Base-by-base conservation (phyloP, 176 grass and related monocot species). In the Avena eriantha region DNA sequence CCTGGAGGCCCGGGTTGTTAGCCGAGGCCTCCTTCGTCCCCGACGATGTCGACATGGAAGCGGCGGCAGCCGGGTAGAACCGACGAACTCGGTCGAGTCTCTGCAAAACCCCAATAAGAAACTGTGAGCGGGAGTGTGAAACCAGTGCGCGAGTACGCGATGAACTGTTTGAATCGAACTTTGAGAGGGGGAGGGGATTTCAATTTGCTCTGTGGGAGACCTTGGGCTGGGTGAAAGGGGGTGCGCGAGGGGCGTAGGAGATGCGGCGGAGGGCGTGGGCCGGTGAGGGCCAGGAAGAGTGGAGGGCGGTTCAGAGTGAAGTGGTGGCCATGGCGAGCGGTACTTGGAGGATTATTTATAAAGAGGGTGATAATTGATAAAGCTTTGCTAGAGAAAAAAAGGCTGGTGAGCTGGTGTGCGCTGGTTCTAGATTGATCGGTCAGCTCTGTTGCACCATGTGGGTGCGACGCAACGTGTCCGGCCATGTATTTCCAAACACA, bases 1-100 rank as follows among this genome's bases (percentile, higher is more conserved):
- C 58, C 5, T 94, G 88, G 8, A 98, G 90, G 5, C 96, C 93
- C 15, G 90, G 93, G 82, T 98, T 98, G 61, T 90, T 98, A 10
- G 79, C 33, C 14, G 90, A 84, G 8, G 92, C 88, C 84, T 98
- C 93, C 84, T 98, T 96, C 8, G 90, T 73, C 29, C 83, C 87
- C 22, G 90, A 95, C n/a, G 89, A 84, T 21, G 90, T 78, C 41
- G 93, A 91, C 88, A 95, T 94, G 55, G n/a, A n/a, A n/a, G 84
- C 78, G 66, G 76, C 36, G 16, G 67, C 35, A 9, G 51, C 61
- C 33, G 63, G 73, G 72, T 0, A 84, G 46, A 88, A 85, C 31
- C 70, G 69, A 29, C 90, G 83, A 72, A 82, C 57, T 70, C 86
- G 88, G 45, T 85, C 78, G 22, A 94, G 85, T 86, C 57, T 76